Conservation (phyloP, 768 basidiomycete species). For the Tephrocybe sp. region DNA sequence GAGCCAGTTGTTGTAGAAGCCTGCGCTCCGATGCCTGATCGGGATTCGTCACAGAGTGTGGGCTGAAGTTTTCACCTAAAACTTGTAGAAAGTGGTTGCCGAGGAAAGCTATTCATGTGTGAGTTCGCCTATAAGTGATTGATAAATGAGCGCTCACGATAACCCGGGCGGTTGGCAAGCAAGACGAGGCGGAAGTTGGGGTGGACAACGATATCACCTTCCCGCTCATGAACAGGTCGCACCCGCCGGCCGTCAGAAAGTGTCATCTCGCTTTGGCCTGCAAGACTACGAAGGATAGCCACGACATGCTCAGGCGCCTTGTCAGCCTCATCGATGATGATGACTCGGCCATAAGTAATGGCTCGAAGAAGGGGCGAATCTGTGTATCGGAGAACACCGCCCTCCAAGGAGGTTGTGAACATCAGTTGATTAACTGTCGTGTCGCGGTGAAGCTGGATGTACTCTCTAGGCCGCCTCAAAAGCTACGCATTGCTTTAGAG, state of each 20-base stretch:
- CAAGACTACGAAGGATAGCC: constrained; percentile 68
- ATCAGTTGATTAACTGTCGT: constrained; percentile 71
- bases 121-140: neutral
- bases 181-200: constrained; percentile 63
- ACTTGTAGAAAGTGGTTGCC: constrained; percentile 76
- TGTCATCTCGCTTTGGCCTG: constrained; percentile 62
- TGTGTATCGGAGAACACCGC: constrained; percentile 56
- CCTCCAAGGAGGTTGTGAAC: constrained; percentile 63
- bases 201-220: constrained; percentile 60
- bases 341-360: constrained; percentile 58
- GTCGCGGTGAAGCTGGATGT: constrained; percentile 69
- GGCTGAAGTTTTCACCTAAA: constrained; percentile 67
- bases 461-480: constrained; percentile 61
- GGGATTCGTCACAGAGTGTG: constrained; percentile 66
- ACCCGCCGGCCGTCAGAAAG: constrained; percentile 65
- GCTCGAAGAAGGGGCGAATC: constrained; percentile 70
- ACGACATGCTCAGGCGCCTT: constrained; percentile 76
- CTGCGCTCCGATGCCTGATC: constrained; percentile 65
- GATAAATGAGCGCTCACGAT: constrained; percentile 53
- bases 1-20: constrained; percentile 60
- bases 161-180: constrained; percentile 67
- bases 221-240: constrained; percentile 41
- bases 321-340: constrained; percentile 72
- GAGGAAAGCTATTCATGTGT: constrained; percentile 52
- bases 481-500: constrained; percentile 34